Base-by-base conservation (phyloP, 1,284 basidiomycete genomes). In the Phellopilus nigrolimitatus region DNA sequence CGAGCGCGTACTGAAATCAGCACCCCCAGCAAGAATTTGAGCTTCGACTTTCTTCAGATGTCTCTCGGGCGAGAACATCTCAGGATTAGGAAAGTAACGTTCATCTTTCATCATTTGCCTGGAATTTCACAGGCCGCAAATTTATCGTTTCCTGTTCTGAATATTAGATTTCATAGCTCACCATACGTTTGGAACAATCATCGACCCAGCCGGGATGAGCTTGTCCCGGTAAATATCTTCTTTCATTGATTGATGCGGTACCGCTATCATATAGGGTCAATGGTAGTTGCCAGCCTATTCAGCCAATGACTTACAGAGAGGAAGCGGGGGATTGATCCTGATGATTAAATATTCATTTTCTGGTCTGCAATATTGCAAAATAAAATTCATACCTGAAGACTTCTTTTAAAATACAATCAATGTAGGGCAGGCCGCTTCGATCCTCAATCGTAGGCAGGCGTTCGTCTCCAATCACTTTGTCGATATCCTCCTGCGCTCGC, bases 361-460 rank as follows among this genome's bases (percentile, higher is more conserved):
- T 13, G 15, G 6, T 6, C 19, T 43, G 24, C 5, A 10, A 12
- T 44, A 28, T 10, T 7, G 9, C n/a, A 9, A 17, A 30, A 27
- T 3, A 10, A 8, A 36, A 80, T n/a, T n/a, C 77, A 4, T 82
- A 87, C 4, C 84, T 72, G 46, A 84, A 63, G 3, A 82, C 73
- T 64, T 88, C 84, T 56, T 79, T 79, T 1, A 73, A 64, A 4
- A 85, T 63, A 0, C 82, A 82, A 49, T 80, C 71, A 40, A 82
- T 59, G 59, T 83, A 86, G 3, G 83, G 82, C 25, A 87, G 66
- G 7, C 71, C 62, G n/a, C 73, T 67, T 7, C 82, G 72, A 64
- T 88, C 85, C 38, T 67, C 65, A 57, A 82, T 78, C 3, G 69
- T 74, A 30, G 85, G 84, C 10, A 87, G 70, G 51, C 84, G 71